Evolutionary conservation across 306 rosid species (phyloP).

Genomic region (Trifolium dubium): DNA sequence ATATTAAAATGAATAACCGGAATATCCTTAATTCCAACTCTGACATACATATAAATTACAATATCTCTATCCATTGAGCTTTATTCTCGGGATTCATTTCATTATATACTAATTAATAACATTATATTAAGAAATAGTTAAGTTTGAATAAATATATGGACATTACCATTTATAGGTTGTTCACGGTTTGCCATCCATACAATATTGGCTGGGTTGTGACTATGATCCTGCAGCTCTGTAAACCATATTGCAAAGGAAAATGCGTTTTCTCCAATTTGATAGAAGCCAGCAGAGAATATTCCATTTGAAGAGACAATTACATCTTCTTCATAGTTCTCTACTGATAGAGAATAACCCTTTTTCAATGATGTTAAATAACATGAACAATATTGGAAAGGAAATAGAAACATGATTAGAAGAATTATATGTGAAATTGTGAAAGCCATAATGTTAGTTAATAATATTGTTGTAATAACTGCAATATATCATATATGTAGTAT

Average conservation of each 20-base stretch:
- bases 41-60: no score
- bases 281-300: constrained; percentile 31
- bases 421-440: not conserved
- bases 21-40: no score
- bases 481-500: no score
- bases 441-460: not conserved
- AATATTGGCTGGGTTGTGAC: not conserved
- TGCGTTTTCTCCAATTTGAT: constrained; percentile 12
- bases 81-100: no score
- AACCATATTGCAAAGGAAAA: constrained; percentile 42
- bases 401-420: not conserved
- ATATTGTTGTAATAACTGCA: not conserved
- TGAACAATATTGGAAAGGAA: not conserved
- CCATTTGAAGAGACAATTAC: constrained; percentile 34
- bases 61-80: no score
- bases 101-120: no score
- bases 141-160: no score
- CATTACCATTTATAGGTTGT: constrained; percentile 46
- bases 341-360: constrained; percentile 25
- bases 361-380: constrained; percentile 3
- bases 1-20: no score
- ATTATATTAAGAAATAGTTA: no score
- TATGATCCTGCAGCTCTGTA: not conserved
- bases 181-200: constrained; percentile 59
- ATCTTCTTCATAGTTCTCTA: constrained; percentile 26